Conservation (phyloP, 768 basidiomycete species). For the Kwoniella botswanensis region DNA sequence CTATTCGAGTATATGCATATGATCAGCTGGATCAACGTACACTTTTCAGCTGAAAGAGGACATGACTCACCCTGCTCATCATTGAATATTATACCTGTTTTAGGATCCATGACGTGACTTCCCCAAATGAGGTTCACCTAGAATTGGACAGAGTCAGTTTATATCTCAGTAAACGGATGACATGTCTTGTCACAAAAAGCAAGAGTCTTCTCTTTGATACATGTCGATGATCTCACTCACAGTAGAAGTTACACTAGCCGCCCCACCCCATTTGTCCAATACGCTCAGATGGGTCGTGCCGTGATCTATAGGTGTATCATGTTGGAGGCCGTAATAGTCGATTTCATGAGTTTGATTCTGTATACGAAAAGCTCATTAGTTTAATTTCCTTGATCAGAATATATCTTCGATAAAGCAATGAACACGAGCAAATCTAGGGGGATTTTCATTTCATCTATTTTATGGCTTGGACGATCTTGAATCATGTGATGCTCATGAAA, state of each 20-base stretch:
- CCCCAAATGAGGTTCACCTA: constrained; percentile 85
- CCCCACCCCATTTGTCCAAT: constrained; percentile 84
- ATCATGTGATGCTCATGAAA: too few relatives aligned
- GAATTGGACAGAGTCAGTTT: too few relatives aligned
- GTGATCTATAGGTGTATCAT: constrained; percentile 77
- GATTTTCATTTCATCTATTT: too few relatives aligned
- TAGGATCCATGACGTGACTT: constrained; percentile 80
- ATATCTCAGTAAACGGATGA: too few relatives aligned
- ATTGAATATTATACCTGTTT: constrained; percentile 87
- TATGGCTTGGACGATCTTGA: too few relatives aligned
- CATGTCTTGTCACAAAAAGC: neutral
- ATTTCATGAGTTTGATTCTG: constrained; percentile 81
- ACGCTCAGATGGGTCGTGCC: constrained; percentile 92
- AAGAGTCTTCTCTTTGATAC: neutral
- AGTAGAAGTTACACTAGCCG: constrained; percentile 79
- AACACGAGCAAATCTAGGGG: too few relatives aligned
- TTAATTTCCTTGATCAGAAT: too few relatives aligned
- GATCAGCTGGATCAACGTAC: constrained; percentile 1
- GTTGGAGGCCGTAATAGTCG: constrained; percentile 82
- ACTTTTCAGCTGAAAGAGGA: neutral
- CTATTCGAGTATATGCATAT: constrained; percentile 57
- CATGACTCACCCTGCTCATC: constrained; percentile 67
- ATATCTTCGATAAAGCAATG: too few relatives aligned
- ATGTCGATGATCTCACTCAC: constrained; percentile 28
- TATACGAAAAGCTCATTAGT: neutral